Evolutionary conservation across 441 rosid genomes (phyloP).

Genomic region (Biscutella laevigata): DNA sequence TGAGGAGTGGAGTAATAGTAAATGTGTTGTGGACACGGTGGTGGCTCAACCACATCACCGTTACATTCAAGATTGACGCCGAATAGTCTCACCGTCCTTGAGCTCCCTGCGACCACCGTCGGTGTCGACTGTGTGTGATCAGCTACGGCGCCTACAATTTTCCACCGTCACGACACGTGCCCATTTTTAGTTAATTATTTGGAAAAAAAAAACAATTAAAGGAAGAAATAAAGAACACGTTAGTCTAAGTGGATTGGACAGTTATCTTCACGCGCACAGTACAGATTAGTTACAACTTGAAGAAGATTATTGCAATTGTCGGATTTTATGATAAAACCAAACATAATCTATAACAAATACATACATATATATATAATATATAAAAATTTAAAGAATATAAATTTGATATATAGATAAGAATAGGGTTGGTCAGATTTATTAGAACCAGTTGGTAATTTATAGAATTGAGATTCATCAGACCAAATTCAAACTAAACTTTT

Average conservation of each 20-base stretch:
- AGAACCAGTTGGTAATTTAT: too few relatives aligned
- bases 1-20: constrained; percentile 22
- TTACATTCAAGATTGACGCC: constrained; percentile 85
- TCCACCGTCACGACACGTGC: constrained; percentile 25
- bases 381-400: too few relatives aligned
- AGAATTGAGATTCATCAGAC: too few relatives aligned
- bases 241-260: constrained; percentile 24
- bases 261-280: constrained; percentile 22
- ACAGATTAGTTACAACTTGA: constrained; percentile 16
- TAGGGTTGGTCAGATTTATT: too few relatives aligned
- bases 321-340: background rate
- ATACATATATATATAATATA: too few relatives aligned
- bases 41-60: constrained; percentile 23
- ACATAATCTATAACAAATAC: background rate
- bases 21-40: constrained; percentile 22
- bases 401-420: constrained; percentile 16
- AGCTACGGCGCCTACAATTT: constrained; percentile 23
- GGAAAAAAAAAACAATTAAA: too few relatives aligned
- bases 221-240: constrained; percentile 22
- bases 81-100: constrained; percentile 67
- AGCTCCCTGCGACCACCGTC: constrained; percentile 35
- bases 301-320: constrained; percentile 20
- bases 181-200: constrained; percentile 1
- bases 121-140: constrained; percentile 9
- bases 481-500: too few relatives aligned